Evolutionary conservation across 768 basidiomycete species (phyloP).

Genomic region (Multifurca ochricompacta): DNA sequence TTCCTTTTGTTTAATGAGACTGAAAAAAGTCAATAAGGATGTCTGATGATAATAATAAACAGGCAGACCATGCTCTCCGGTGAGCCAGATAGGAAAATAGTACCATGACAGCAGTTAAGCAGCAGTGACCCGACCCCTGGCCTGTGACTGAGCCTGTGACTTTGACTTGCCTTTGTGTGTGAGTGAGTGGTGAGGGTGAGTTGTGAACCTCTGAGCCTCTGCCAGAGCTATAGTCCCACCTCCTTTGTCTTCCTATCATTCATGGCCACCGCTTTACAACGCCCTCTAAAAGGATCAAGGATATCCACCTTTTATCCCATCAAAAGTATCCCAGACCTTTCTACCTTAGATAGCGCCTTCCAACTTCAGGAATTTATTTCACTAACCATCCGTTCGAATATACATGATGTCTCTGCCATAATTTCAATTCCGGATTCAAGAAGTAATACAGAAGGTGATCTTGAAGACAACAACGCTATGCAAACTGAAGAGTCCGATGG

Average conservation of each 20-base stretch:
- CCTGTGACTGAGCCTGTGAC: too few relatives aligned
- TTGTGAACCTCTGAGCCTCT: not conserved
- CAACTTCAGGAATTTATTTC: slow-evolving; percentile 94
- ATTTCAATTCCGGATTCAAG: slow-evolving; percentile 57
- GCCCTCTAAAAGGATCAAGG: slow-evolving; percentile 69
- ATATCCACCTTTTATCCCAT: slow-evolving; percentile 76
- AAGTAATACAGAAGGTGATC: slow-evolving; percentile 21
- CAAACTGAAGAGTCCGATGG: slow-evolving; percentile 29
- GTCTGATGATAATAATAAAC: too few relatives aligned
- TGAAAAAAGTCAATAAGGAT: slow-evolving; percentile 7
- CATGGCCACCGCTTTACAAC: slow-evolving; percentile 36
- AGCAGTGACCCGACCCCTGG: too few relatives aligned
- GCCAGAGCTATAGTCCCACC: too few relatives aligned
- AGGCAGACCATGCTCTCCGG: slow-evolving; percentile 13
- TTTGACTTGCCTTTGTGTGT: too few relatives aligned
- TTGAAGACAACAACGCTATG: slow-evolving; percentile 1
- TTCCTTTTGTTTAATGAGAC: slow-evolving; percentile 30
- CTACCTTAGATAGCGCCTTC: slow-evolving; percentile 83
- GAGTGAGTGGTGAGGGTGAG: not conserved
- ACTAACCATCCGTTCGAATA: slow-evolving; percentile 73
- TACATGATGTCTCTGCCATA: slow-evolving; percentile 81
- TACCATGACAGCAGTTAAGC: not conserved
- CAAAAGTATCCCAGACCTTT: slow-evolving; percentile 58
- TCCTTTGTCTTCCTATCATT: not conserved
- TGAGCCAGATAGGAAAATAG: slow-evolving; percentile 5